phyloP scores from a whole-genome alignment of 2,329 filamentous ascomycete genomes.

The Colletotrichum sp. region DNA sequence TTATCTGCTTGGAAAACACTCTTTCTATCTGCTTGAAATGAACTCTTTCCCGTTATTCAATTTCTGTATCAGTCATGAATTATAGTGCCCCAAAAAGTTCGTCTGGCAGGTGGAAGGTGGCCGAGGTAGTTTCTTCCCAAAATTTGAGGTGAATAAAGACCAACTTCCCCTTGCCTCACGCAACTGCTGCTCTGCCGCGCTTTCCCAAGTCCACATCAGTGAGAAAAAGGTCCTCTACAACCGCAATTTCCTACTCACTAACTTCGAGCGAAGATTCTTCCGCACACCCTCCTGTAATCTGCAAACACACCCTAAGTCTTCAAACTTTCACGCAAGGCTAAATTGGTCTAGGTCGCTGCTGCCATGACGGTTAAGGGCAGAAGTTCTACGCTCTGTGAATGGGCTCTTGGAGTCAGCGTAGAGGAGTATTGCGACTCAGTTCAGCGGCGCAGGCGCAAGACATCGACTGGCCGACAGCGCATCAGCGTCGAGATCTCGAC shows the following conservation, averaged over 20 bases:
- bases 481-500: constrained; percentile 47
- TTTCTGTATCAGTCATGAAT: neutral
- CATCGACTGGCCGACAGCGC: constrained; percentile 28
- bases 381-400: constrained; percentile 39
- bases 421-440: constrained; percentile 25
- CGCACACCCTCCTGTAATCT: neutral
- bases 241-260: neutral
- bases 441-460: constrained; percentile 4
- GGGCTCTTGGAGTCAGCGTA: constrained; percentile 44
- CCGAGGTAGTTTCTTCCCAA: neutral
- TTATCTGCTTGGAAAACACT: no score
- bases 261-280: neutral
- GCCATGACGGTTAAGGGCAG: constrained; percentile 14
- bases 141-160: neutral
- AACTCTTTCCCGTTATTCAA: neutral
- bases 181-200: neutral
- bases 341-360: neutral
- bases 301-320: neutral
- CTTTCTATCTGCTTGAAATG: neutral
- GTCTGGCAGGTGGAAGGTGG: neutral
- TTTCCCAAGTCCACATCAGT: neutral
- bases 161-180: neutral
- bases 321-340: neutral
- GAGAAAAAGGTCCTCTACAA: neutral
- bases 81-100: neutral